Conservation (phyloP, 441 rosid species). For the Erodium trifolium region DNA sequence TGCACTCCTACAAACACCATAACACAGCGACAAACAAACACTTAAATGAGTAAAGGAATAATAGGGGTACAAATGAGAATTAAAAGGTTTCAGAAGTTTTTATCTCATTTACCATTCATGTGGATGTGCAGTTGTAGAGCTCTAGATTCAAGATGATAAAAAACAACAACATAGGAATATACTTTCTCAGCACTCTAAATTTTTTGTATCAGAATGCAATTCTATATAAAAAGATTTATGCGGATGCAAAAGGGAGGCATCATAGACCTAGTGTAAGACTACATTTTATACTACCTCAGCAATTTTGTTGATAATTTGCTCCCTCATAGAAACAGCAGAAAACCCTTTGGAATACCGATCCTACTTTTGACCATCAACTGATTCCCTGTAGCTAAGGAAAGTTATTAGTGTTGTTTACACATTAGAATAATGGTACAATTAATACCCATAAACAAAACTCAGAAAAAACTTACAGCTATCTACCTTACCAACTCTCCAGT, state of each 20-base stretch:
- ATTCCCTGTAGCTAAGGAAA: neutral
- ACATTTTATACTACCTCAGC: neutral
- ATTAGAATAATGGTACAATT: neutral
- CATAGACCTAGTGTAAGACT: neutral
- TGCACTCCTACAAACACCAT: slow-evolving; percentile 6
- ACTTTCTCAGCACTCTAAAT: too few species aligned
- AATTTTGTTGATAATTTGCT: neutral
- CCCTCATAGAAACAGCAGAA: neutral
- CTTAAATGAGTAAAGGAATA: neutral
- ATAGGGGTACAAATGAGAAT: neutral
- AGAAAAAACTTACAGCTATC: neutral
- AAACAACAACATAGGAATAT: too few species aligned
- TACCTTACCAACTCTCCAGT: neutral
- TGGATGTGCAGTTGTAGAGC: too few species aligned
- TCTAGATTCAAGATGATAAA: too few species aligned
- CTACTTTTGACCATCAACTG: slow-evolving; percentile 6
- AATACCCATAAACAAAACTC: neutral
- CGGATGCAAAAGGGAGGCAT: slow-evolving; percentile 1
- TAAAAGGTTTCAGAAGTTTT: too few species aligned
- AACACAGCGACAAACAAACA: neutral
- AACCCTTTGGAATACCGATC: slow-evolving; percentile 4
- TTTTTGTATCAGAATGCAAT: too few species aligned
- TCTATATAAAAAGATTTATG: neutral
- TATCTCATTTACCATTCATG: too few species aligned
- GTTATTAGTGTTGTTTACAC: neutral